phyloP scores from a whole-genome alignment of 192 early-diverging fungal species.

The Dissophora ornata region DNA sequence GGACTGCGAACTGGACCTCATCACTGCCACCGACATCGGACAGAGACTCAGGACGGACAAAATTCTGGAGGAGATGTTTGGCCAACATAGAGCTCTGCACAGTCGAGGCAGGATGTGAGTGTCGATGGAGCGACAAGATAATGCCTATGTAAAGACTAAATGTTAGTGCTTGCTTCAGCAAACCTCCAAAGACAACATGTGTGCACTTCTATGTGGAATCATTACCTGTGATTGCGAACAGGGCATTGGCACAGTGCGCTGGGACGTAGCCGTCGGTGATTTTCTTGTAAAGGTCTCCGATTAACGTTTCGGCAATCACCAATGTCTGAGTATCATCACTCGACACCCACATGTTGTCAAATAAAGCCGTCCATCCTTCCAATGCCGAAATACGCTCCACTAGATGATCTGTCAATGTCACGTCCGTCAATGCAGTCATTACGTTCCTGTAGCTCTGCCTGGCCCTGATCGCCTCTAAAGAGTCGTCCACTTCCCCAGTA shows the following conservation, averaged over 20 bases:
- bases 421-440: slow-evolving; percentile 60
- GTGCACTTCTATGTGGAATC: no score
- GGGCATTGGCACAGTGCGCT: slow-evolving; percentile 46
- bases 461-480: slow-evolving; percentile 20
- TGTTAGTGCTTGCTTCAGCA: no score
- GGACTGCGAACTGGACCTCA: slow-evolving; percentile 57
- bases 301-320: slow-evolving; percentile 36
- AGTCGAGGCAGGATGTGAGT: slow-evolving; percentile 34
- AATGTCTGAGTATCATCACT: slow-evolving; percentile 34
- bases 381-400: slow-evolving; percentile 56
- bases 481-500: slow-evolving; percentile 3
- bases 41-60: slow-evolving; percentile 25
- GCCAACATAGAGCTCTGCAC: slow-evolving; percentile 38
- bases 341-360: slow-evolving; percentile 44
- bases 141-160: slow-evolving; percentile 9
- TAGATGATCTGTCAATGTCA: slow-evolving; percentile 63
- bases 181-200: no score
- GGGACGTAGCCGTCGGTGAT: slow-evolving; percentile 53
- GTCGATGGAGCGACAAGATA: slow-evolving; percentile 31
- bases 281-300: slow-evolving; percentile 49
- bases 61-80: slow-evolving; percentile 48
- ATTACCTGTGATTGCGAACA: slow-evolving; percentile 58
- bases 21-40: slow-evolving; percentile 51
- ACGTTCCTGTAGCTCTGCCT: slow-evolving; percentile 60
- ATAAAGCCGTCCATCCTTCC: slow-evolving; percentile 60